phyloP scores from a whole-genome alignment of 2,329 filamentous ascomycete species.

The Chaetomiaceae sp. region DNA sequence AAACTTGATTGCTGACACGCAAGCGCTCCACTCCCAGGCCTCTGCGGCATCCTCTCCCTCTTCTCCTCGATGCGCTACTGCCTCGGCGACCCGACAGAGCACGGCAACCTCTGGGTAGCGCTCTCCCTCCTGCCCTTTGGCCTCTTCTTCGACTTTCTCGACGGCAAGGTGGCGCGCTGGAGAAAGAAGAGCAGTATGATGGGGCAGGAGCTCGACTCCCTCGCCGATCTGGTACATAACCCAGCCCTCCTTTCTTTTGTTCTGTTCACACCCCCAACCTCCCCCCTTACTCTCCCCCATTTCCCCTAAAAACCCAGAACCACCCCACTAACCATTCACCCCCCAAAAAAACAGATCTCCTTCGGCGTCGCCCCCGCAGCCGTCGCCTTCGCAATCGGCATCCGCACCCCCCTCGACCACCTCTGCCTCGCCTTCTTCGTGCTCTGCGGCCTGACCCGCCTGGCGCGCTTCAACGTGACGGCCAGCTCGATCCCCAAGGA shows the following conservation, averaged over 20 bases:
- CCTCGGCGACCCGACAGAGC: constrained; percentile 62
- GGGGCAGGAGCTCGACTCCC: constrained; percentile 94
- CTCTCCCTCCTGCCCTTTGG: constrained; percentile 86
- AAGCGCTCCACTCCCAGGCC: constrained; percentile 44
- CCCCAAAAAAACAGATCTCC: constrained; percentile 69
- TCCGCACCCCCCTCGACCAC: constrained; percentile 81
- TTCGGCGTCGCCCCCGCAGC: constrained; percentile 89
- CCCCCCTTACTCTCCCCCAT: not conserved
- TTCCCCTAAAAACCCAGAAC: not conserved
- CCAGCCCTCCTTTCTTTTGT: not conserved
- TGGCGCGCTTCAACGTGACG: constrained; percentile 97
- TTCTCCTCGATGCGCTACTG: constrained; percentile 94
- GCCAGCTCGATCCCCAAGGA: constrained; percentile 88
- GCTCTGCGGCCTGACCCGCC: constrained; percentile 84
- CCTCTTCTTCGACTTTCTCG: constrained; percentile 96
- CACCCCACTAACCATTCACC: not conserved
- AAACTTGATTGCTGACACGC: not conserved
- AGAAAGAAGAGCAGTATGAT: constrained; percentile 94
- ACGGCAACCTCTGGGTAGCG: constrained; percentile 72
- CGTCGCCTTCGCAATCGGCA: constrained; percentile 80
- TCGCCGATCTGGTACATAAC: constrained; percentile 78
- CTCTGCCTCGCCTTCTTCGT: constrained; percentile 80
- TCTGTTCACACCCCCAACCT: not conserved
- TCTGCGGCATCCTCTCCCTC: constrained; percentile 90
- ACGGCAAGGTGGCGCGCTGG: constrained; percentile 95